These are phyloP conservation scores for Aspergillus transmontanensis DNA, from an alignment of 2,329 filamentous ascomycete species.

Conservation along the genomic window DNA sequence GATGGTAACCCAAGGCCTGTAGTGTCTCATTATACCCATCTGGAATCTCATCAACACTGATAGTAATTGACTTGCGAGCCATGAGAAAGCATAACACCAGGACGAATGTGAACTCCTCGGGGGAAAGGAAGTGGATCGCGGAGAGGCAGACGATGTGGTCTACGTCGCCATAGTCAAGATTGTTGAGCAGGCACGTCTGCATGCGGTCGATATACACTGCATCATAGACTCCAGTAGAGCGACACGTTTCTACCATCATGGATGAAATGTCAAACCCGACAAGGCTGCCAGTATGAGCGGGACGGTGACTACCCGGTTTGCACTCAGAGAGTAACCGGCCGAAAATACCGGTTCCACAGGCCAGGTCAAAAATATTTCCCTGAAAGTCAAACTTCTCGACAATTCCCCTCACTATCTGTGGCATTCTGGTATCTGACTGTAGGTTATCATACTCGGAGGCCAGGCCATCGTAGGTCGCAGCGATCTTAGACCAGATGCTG, in stretches of 20 bases:
- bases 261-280: conserved; percentile 15
- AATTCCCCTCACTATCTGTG: background rate
- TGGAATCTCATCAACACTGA: conserved; percentile 21
- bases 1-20: background rate
- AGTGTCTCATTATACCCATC: conserved; percentile 10
- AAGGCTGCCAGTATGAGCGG: conserved; percentile 6
- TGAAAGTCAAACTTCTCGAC: background rate
- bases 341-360: conserved; percentile 22
- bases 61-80: conserved; percentile 20
- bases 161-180: background rate
- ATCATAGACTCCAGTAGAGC: conserved; percentile 13
- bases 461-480: background rate
- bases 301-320: background rate
- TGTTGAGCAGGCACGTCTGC: conserved; percentile 3
- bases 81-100: conserved; percentile 22
- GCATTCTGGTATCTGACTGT: conserved; percentile 5
- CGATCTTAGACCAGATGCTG: background rate
- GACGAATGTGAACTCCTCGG: conserved; percentile 23
- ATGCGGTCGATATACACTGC: conserved; percentile 17
- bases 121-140: conserved; percentile 18
- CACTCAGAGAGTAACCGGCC: conserved; percentile 17
- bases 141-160: conserved; percentile 23
- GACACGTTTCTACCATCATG: conserved; percentile 11
- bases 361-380: conserved; percentile 23
- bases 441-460: background rate